Evolutionary conservation across 2,329 filamentous ascomycete genomes (phyloP), one percentile per base, ranked within the genome.

Genomic region (Ilyonectria robusta): DNA sequence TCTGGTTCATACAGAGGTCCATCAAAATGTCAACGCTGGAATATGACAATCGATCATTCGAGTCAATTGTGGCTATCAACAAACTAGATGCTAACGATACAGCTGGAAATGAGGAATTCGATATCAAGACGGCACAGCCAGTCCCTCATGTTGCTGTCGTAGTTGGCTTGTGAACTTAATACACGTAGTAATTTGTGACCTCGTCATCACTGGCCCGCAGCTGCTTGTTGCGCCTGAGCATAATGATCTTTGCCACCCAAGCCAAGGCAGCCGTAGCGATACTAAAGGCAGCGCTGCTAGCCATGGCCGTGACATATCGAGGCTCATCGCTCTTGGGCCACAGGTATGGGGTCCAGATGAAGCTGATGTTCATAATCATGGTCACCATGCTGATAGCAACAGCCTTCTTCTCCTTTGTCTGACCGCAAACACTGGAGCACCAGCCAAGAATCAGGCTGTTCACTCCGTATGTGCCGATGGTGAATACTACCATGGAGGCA

Each of bases 381-480:
- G 72, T 76, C 2, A 73, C 73, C 73, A 76, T 76, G 17, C 81
- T 81, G 19, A 86, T 78, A 1, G 82, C 79, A 2, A 81, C 81
- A 0, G 84, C 84, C 71, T 84, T 85, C 77, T 86, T 85, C 73
- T 86, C 84, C 26, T 84, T 82, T 0, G 83, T 84, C 72, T 86
- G 84, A 1, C 82, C 83, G 21, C 83, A 80, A 0, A 81, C 81
- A 0, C 76, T 78, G 0, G 78, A 78, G 1, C 79, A 79, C 84
- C 84, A 86, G 4, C 83, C 82, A 0, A 85, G 77, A 44, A 82
- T 82, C n/a, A 86, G 78, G 55, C 79, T 81, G 70, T 85, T 85
- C 35, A 85, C 82, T 3, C 77, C 79, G 40, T 81, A 82, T 0
- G 81, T 79, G 13, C 76, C 79, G 6, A 79, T 78, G 4, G 81